These are phyloP conservation scores for Berkeleyomyces rouxiae DNA, from an alignment of 2,329 filamentous ascomycete species.

Conservation along the genomic window DNA sequence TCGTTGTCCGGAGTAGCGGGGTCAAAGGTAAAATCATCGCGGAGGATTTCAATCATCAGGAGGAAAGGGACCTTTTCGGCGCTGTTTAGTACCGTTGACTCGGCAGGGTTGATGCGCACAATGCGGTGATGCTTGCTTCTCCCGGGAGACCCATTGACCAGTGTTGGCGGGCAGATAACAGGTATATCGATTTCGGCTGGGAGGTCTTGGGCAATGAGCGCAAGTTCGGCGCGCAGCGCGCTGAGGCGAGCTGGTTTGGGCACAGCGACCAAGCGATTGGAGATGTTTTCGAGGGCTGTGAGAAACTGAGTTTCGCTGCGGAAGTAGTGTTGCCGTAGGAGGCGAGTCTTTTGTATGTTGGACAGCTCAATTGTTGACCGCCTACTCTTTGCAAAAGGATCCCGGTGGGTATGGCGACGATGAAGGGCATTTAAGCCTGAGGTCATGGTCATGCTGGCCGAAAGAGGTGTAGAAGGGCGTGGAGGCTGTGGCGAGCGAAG, in stretches of 20 bases:
- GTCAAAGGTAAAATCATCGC: constrained; percentile 72
- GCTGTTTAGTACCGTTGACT: constrained; percentile 72
- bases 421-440: constrained; percentile 30
- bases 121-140: constrained; percentile 69
- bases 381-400: constrained; percentile 29
- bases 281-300: constrained; percentile 67
- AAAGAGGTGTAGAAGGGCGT: constrained; percentile 40
- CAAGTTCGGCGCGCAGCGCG: constrained; percentile 63
- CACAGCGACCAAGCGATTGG: constrained; percentile 66
- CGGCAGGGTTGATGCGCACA: constrained; percentile 66
- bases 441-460: constrained; percentile 32
- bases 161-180: constrained; percentile 58
- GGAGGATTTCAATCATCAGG: constrained; percentile 67
- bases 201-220: constrained; percentile 63
- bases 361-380: constrained; percentile 46
- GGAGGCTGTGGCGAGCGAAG: constrained; percentile 30
- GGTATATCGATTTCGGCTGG: constrained; percentile 75
- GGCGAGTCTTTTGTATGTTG: constrained; percentile 47
- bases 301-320: constrained; percentile 66
- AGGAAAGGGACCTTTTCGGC: constrained; percentile 75
- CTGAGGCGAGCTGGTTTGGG: constrained; percentile 69
- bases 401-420: constrained; percentile 44
- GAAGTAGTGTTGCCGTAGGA: constrained; percentile 69
- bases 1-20: constrained; percentile 58
- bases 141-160: constrained; percentile 56